phyloP scores from a whole-genome alignment of 495 filamentous ascomycete genomes.

The Articulospora tetracladia region DNA sequence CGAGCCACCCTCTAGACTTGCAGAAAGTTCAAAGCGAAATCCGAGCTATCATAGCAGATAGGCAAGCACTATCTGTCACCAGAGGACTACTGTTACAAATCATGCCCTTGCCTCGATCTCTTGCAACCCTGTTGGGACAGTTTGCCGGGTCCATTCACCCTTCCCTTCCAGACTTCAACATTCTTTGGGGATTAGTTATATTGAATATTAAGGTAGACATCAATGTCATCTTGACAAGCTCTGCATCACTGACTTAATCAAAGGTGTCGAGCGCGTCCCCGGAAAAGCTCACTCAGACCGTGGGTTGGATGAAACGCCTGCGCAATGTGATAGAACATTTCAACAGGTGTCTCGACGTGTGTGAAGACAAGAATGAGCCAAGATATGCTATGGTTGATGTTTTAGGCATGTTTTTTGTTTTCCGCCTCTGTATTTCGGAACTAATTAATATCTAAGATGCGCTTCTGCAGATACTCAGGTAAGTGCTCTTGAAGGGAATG shows the following conservation, averaged over 20 bases:
- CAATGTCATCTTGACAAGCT: not conserved
- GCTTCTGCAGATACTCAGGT: not conserved
- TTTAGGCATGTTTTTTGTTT: not conserved
- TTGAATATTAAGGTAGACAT: conserved; percentile 10
- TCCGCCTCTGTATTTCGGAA: not conserved
- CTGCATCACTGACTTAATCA: not conserved
- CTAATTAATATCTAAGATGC: conserved; percentile 3
- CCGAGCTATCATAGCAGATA: not conserved
- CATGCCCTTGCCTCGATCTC: not conserved
- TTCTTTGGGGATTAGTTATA: conserved; percentile 13
- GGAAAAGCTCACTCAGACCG: not conserved
- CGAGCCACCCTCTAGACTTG: conserved; percentile 3
- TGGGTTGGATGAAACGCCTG: conserved; percentile 5
- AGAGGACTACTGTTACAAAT: conserved; percentile 5
- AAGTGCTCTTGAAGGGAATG: too few species aligned
- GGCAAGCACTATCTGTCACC: not conserved
- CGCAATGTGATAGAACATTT: conserved; percentile 7
- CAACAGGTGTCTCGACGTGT: conserved; percentile 11
- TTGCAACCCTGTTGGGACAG: conserved; percentile 2
- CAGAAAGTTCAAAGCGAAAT: conserved; percentile 10
- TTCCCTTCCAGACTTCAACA: not conserved
- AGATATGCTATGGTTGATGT: conserved; percentile 14
- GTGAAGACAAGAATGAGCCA: conserved; percentile 12
- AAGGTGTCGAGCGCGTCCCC: conserved; percentile 5
- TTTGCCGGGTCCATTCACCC: conserved; percentile 6